These are phyloP conservation scores for Alternaria gaisen DNA, from an alignment of 2,329 filamentous ascomycete genomes.

Conservation along the genomic window DNA sequence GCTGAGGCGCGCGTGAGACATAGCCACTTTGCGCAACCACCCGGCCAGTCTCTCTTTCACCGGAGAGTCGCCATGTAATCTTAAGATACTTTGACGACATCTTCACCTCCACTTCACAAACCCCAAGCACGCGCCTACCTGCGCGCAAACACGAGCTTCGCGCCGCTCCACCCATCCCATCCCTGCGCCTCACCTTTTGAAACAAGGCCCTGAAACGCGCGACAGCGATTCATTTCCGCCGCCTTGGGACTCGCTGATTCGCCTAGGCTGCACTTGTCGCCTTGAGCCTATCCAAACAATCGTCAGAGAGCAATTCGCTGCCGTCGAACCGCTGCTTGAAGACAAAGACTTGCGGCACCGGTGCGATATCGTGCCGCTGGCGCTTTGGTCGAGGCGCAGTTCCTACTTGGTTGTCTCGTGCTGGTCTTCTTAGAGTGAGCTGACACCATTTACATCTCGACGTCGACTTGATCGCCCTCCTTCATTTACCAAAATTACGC, in stretches of 20 bases:
- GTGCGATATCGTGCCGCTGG: conserved; percentile 8
- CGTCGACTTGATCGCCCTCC: conserved; percentile 12
- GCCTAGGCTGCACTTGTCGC: conserved; percentile 19
- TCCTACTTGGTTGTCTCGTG: neutral
- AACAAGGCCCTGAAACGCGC: conserved; percentile 48
- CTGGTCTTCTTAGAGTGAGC: neutral
- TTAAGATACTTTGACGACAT: conserved; percentile 1
- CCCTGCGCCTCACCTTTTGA: conserved; percentile 33
- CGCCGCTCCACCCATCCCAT: conserved; percentile 13
- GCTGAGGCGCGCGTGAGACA: conserved; percentile 4
- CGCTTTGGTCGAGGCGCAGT: conserved; percentile 8
- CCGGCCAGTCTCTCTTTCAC: neutral
- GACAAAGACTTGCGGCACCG: conserved; percentile 7
- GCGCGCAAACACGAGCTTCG: conserved; percentile 1
- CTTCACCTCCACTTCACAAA: conserved; percentile 2
- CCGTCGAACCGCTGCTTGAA: conserved; percentile 37
- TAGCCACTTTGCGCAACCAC: conserved; percentile 10
- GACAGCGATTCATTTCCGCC: conserved; percentile 40
- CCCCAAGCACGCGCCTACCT: conserved; percentile 15
- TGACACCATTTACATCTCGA: conserved; percentile 1
- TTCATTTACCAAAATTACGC: conserved; percentile 19
- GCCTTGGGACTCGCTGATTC: conserved; percentile 33
- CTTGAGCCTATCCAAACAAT: conserved; percentile 21
- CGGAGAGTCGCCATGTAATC: conserved; percentile 2
- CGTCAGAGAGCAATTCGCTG: conserved; percentile 21